Conservation (phyloP, 441 rosid species). For the Melastoma candidum region DNA sequence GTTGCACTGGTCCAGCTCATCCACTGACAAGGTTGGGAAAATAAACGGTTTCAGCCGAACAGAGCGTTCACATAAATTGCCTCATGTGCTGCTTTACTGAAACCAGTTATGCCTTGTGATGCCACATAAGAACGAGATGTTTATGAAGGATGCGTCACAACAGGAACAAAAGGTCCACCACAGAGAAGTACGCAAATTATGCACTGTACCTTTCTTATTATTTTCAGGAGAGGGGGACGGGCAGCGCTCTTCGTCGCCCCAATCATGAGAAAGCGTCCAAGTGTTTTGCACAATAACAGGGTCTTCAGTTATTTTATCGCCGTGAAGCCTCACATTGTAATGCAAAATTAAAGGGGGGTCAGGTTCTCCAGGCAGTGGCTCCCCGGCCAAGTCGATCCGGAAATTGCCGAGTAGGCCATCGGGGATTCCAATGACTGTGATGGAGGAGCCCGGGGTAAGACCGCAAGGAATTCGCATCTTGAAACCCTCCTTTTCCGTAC, state of each 20-base stretch:
- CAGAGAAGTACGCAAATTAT: too few species aligned
- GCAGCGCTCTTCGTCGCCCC: slow-evolving; percentile 97
- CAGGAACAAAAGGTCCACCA: too few species aligned
- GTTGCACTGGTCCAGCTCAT: slow-evolving; percentile 83
- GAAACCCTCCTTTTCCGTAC: slow-evolving; percentile 28
- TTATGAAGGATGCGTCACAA: too few species aligned
- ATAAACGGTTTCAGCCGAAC: slow-evolving; percentile 9
- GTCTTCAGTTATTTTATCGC: slow-evolving; percentile 88
- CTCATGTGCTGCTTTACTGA: too few species aligned
- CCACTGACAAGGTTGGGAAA: slow-evolving; percentile 38
- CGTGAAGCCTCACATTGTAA: slow-evolving; percentile 90
- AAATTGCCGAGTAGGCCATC: slow-evolving; percentile 83
- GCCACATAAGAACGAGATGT: too few species aligned
- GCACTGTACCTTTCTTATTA: slow-evolving; percentile 51
- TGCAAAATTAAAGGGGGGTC: slow-evolving; percentile 91
- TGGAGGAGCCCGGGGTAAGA: slow-evolving; percentile 86
- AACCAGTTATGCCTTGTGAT: too few species aligned
- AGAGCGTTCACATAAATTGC: too few species aligned
- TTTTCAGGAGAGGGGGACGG: slow-evolving; percentile 68
- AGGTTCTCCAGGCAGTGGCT: slow-evolving; percentile 94
- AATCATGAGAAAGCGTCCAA: slow-evolving; percentile 84
- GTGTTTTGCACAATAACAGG: slow-evolving; percentile 97
- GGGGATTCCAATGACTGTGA: slow-evolving; percentile 83
- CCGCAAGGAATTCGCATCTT: slow-evolving; percentile 82
- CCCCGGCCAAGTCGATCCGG: slow-evolving; percentile 80